Evolutionary conservation across 208 protist species (phyloP).

Genomic region (Trypanosoma lewisi): DNA sequence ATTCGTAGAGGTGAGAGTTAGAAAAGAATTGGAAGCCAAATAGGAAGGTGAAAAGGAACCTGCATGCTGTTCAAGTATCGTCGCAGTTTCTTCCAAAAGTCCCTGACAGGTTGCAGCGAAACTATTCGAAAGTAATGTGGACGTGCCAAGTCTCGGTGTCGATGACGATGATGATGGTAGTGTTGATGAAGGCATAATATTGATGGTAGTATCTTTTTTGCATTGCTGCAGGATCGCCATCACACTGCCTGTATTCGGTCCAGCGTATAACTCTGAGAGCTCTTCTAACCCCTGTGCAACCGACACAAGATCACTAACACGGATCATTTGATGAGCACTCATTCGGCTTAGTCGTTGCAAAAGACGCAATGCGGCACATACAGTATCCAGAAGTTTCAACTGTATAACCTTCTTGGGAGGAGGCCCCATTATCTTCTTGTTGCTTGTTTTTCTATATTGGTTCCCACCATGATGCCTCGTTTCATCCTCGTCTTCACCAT

Average conservation of each 20-base stretch:
- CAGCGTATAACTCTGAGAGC: constrained; percentile 6
- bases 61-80: constrained; percentile 15
- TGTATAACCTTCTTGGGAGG: not conserved
- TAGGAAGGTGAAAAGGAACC: constrained; percentile 1
- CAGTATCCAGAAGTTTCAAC: constrained; percentile 5
- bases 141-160: not conserved
- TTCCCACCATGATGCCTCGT: not conserved
- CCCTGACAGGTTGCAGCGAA: constrained; percentile 12
- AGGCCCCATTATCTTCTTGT: not conserved
- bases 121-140: constrained; percentile 1
- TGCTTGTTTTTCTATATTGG: not conserved
- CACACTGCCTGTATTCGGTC: not conserved
- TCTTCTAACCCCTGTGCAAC: constrained; percentile 12
- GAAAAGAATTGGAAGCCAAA: not conserved
- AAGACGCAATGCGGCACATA: constrained; percentile 11
- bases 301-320: constrained; percentile 4
- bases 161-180: not conserved
- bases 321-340: not conserved
- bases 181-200: not conserved
- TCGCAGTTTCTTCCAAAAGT: constrained; percentile 19
- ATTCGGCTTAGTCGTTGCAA: constrained; percentile 21
- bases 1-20: not conserved
- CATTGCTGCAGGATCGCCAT: not conserved
- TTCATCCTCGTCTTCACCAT: constrained; percentile 4
- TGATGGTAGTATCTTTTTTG: not conserved